Base-by-base conservation (phyloP, 306 rosid genomes). In the Pyrus communis region DNA sequence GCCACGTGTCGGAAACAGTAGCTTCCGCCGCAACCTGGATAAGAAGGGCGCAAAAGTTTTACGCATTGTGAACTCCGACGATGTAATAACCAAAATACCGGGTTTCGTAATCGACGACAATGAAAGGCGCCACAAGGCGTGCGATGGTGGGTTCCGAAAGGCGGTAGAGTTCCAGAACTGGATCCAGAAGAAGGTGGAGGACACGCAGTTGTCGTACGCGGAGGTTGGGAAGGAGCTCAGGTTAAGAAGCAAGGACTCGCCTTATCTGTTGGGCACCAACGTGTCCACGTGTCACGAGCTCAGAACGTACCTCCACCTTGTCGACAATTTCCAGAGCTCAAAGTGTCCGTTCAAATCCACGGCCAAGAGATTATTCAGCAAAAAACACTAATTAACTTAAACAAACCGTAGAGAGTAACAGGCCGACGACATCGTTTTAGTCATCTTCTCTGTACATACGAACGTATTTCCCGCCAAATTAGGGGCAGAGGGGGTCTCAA, bases 181-280 rank as follows among this genome's bases (percentile, higher is more conserved):
- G 97, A 72, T 89, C 3, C 86, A 80, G 23, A 81, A 70, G 85
- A 65, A 83, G 9, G 82, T 93, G 28, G 84, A 88, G 81, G 88
- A 85, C 22, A 79, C 86, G 21, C 89, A 70, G 31, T 85, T 90
- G 90, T 84, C 81, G 40, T 91, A 91, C 43, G 88, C 98, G 6
- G 96, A 93, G 21, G 90, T 93, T 6, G 98, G 98, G 25, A 87
- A 84, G 49, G 98, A 93, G 70, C 71, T 93, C 35, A 78, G 86
- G 27, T 74, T 93, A 0, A 83, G 93, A n/a, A 91, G 91, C 77
- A 84, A 82, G 72, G 87, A 87, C 69, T 93, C 89, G 0, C 87
- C 93, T 70, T 78, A 89, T 79, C 69, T 88, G 28, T 85, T 43
- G 49, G 80, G 83, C 9, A 64, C 79, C 14, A 78, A 86, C 67